These are phyloP conservation scores for Tetraselmis striata DNA, from an alignment of 139 green algal genomes.

Conservation along the genomic window DNA sequence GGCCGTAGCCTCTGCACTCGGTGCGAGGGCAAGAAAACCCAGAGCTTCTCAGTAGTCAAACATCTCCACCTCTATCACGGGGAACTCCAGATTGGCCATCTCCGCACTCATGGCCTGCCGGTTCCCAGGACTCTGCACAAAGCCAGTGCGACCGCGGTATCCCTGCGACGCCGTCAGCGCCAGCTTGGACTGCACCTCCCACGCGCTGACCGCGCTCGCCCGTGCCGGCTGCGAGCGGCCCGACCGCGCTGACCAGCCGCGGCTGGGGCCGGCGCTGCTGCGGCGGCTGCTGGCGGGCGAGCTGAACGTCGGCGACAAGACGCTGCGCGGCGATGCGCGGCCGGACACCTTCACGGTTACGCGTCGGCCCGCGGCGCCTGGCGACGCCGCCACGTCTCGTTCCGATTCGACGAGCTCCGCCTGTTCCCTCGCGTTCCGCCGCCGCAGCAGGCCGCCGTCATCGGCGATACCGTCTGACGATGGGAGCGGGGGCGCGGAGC, in stretches of 20 bases:
- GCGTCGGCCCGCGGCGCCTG: not conserved
- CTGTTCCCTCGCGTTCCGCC: not conserved
- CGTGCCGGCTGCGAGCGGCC: not conserved
- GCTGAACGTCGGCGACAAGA: not conserved
- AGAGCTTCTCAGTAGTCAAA: not conserved
- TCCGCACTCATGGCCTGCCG: not conserved
- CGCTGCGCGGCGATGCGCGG: not conserved
- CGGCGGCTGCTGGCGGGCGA: not conserved
- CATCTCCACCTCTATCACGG: not conserved
- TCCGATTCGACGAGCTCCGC: too few species aligned
- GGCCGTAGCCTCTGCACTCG: too few species aligned
- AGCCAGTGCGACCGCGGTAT: not conserved
- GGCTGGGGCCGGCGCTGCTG: not conserved
- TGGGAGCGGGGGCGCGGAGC: not conserved
- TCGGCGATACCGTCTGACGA: too few species aligned
- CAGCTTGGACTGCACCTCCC: not conserved
- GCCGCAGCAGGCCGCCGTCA: too few species aligned
- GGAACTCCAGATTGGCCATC: not conserved
- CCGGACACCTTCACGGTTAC: not conserved
- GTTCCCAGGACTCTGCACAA: not conserved
- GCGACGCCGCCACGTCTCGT: not conserved
- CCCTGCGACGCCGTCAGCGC: not conserved
- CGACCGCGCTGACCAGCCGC: not conserved
- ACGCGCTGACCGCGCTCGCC: not conserved
- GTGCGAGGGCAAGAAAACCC: too few species aligned